A percentile compares a stretch with the other conserved stretches of the same genome.
phyloP scores from a whole-genome alignment of 257 asterid species.

The Asclepias syriaca region DNA sequence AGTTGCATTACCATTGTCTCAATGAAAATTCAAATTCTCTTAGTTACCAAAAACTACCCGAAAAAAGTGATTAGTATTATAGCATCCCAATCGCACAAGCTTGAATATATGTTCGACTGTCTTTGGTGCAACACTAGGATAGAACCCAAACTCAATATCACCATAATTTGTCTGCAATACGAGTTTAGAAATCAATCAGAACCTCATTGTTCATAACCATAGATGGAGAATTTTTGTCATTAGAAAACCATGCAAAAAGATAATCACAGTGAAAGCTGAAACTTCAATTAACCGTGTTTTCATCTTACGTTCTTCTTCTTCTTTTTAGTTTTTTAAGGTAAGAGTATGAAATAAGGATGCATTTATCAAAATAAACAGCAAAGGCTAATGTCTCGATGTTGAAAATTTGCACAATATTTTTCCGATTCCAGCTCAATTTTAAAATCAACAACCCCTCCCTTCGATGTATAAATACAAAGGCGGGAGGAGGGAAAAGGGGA shows the following conservation, averaged over 20 bases:
- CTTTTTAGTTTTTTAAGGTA: no score
- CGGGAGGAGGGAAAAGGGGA: no score
- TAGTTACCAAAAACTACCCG: conserved; percentile 46
- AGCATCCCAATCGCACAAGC: conserved; percentile 87
- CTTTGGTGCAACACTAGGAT: conserved; percentile 47
- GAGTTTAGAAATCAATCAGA: conserved; percentile 6
- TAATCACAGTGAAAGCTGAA: neutral
- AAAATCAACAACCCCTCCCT: no score
- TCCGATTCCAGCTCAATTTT: neutral
- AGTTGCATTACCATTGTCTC: neutral
- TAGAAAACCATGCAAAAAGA: neutral
- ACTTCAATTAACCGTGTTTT: neutral
- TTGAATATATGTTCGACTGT: conserved; percentile 90
- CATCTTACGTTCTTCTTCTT: neutral
- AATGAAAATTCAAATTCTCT: neutral
- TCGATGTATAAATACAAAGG: no score
- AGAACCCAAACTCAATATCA: conserved; percentile 39
- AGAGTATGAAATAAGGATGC: neutral
- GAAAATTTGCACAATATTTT: neutral
- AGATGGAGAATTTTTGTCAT: neutral
- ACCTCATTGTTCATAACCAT: neutral
- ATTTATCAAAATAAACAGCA: neutral
- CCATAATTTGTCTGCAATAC: conserved; percentile 36
- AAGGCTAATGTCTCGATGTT: neutral
- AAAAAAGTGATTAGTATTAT: conserved; percentile 89